A percentile compares a stretch with the other conserved stretches of the same genome.
phyloP scores from a whole-genome alignment of 2,329 filamentous ascomycete genomes.

The Colletotrichum sidae region DNA sequence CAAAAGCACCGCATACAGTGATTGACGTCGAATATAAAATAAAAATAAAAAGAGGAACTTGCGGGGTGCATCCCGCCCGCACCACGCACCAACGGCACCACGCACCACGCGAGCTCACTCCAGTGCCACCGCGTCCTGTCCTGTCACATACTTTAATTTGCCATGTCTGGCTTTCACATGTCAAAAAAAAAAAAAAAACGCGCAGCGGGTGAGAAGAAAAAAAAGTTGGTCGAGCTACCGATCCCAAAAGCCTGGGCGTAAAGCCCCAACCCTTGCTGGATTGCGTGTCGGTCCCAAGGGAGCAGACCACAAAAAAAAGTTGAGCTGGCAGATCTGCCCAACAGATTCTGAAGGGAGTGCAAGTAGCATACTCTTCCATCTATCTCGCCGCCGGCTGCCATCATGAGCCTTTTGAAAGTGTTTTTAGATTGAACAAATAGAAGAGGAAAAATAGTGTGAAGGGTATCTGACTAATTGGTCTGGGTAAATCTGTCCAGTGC shows the following conservation, averaged over 20 bases:
- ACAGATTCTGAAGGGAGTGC: slow-evolving; percentile 17
- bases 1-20: neutral
- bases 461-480: slow-evolving; percentile 28
- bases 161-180: slow-evolving; percentile 30
- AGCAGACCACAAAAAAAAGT: slow-evolving; percentile 21
- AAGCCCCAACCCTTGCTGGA: slow-evolving; percentile 26
- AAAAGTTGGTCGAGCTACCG: slow-evolving; percentile 1
- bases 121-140: neutral
- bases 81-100: too few species aligned
- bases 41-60: slow-evolving; percentile 37
- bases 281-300: slow-evolving; percentile 27
- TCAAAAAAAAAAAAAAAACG: slow-evolving; percentile 17
- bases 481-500: slow-evolving; percentile 27
- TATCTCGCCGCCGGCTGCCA: neutral
- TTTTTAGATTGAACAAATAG: slow-evolving; percentile 1
- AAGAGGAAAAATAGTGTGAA: slow-evolving; percentile 20
- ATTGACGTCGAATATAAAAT: slow-evolving; percentile 18
- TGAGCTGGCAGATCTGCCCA: slow-evolving; percentile 36
- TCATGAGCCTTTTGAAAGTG: neutral
- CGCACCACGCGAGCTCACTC: slow-evolving; percentile 30
- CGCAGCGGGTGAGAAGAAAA: neutral
- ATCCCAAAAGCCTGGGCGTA: slow-evolving; percentile 12
- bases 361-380: neutral
- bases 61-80: slow-evolving; percentile 26
- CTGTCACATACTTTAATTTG: too few species aligned